Evolutionary conservation across 2,329 filamentous ascomycete genomes (phyloP).

Genomic region (Exophiala mesophila): DNA sequence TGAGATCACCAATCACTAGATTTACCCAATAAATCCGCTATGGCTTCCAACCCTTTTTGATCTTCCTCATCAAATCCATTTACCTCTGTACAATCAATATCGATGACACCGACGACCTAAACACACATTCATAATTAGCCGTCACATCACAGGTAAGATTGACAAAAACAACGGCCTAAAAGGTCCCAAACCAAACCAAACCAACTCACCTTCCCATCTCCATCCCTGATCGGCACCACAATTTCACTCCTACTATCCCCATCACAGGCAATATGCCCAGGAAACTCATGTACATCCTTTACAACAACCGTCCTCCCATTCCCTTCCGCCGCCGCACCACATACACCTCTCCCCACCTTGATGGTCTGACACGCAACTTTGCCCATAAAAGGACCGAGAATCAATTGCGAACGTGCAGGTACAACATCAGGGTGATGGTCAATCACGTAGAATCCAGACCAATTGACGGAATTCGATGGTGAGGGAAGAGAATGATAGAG

Average conservation of each 20-base stretch:
- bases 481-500: conserved; percentile 40
- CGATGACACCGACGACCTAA: conserved; percentile 46
- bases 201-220: conserved; percentile 34
- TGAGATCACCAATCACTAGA: conserved; percentile 38
- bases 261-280: conserved; percentile 49
- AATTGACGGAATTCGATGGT: conserved; percentile 43
- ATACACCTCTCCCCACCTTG: conserved; percentile 42
- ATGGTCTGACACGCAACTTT: conserved; percentile 47
- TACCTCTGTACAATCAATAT: conserved; percentile 43
- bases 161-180: too few species aligned
- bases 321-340: conserved; percentile 39
- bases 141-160: too few species aligned
- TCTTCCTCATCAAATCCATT: conserved; percentile 43
- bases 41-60: conserved; percentile 37
- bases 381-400: conserved; percentile 46
- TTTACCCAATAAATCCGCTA: conserved; percentile 38
- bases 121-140: too few species aligned
- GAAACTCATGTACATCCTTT: conserved; percentile 40
- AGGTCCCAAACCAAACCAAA: conserved; percentile 2
- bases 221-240: conserved; percentile 43
- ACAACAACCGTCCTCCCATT: conserved; percentile 39
- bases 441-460: conserved; percentile 46
- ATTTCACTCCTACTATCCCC: conserved; percentile 46
- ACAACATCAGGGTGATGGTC: conserved; percentile 7
- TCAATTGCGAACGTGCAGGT: conserved; percentile 25